Evolutionary conservation across 495 filamentous ascomycete species (phyloP), one percentile per base, ranked within the genome.

Genomic region (Penicillium chermesinum): DNA sequence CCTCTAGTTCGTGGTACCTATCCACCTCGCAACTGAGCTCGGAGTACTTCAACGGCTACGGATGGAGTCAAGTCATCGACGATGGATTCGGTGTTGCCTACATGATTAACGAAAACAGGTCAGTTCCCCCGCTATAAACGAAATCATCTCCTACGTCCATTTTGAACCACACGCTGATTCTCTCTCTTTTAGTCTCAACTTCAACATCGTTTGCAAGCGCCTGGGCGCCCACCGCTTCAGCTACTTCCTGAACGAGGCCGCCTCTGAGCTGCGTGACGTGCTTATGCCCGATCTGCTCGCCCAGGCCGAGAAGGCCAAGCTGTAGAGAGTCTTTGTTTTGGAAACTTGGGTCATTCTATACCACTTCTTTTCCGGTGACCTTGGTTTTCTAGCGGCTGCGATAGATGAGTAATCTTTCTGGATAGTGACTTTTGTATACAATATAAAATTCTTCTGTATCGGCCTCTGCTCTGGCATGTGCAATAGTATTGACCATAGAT

Each of bases 11-110:
- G 21, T 99, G 94, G 94, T 96, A 80, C 71, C 69, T 99, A 50
- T 89, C 83, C 21, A 89, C 84, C 27, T 85, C 79, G 56, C 94
- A 99, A 78, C 70, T 99, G 63, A 91, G 85, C 71, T 89, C 84
- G 20, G 94, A 99, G 77, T 95, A 82, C 75, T 99, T 97, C 76
- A 97, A 99, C 64, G 94, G 94, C 13, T 99, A 99, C 73, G 94
- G 94, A 22, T 99, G 94, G 94, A 94, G 88, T 62, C 91, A 99
- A 78, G 94, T 99, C 15, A 86, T 97, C 48, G 91, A 97, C 63
- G 88, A 84, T 32, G 93, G 93, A 13, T 99, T 88, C 66, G 93
- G 94, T 16, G 95, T 99, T 67, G 94, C 94, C 10, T 99, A 99
- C 59, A 99, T 99, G 94, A 96, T 99, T 60, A 99, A 99, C 62